A percentile compares a stretch with the other conserved stretches of the same genome.
These are phyloP conservation scores for Barnettozyma californica DNA, from an alignment of 805 yeast genomes.

Conservation along the genomic window DNA sequence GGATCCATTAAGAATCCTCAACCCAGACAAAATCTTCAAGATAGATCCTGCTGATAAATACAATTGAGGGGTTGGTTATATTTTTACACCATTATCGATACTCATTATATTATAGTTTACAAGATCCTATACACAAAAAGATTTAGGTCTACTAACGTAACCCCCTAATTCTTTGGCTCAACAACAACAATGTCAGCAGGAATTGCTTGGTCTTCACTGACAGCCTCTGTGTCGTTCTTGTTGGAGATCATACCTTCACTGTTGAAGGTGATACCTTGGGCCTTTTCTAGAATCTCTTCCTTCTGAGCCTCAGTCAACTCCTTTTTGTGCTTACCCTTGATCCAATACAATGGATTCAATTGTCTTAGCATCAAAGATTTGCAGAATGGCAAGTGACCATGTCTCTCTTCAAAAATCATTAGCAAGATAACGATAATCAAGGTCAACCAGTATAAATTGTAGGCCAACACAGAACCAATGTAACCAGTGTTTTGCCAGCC, in stretches of 20 bases:
- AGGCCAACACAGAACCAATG: conserved; percentile 83
- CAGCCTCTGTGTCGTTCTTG: conserved; percentile 8
- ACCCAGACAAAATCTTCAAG: conserved; percentile 74
- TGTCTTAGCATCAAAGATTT: conserved; percentile 43
- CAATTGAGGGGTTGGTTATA: not conserved
- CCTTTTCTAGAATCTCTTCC: conserved; percentile 43
- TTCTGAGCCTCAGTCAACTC: conserved; percentile 50
- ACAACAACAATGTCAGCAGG: not conserved
- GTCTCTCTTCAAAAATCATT: conserved; percentile 79
- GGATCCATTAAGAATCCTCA: conserved; percentile 68
- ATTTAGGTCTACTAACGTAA: not conserved
- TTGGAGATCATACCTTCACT: conserved; percentile 26
- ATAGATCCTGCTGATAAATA: conserved; percentile 43
- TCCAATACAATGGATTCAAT: conserved; percentile 68
- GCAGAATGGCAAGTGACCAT: conserved; percentile 72
- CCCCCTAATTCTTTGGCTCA: not conserved
- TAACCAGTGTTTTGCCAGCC: conserved; percentile 99
- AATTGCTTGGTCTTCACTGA: not conserved
- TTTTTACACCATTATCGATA: not conserved
- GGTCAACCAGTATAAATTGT: conserved; percentile 83
- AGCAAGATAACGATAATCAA: conserved; percentile 49
- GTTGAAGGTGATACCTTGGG: conserved; percentile 33
- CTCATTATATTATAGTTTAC: not conserved
- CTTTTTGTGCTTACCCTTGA: conserved; percentile 61
- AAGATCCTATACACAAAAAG: not conserved